Conservation (phyloP, 805 yeast genomes). For the Tetrapisispora nanseiensis region DNA sequence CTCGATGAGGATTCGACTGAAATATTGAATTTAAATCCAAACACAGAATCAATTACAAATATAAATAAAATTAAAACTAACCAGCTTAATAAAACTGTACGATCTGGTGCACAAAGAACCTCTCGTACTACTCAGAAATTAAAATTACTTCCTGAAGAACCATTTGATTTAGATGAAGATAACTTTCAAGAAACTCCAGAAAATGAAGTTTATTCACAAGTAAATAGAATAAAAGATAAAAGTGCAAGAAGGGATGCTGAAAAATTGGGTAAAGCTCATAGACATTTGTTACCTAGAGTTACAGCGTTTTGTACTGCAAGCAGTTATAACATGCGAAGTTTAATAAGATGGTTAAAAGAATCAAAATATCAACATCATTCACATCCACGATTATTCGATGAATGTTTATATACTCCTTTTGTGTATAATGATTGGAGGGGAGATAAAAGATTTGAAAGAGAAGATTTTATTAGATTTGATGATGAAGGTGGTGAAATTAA, state of each 20-base stretch:
- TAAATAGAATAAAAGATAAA: conserved; percentile 69
- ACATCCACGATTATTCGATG: conserved; percentile 83
- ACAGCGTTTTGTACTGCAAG: conserved; percentile 97
- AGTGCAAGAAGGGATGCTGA: conserved; percentile 93
- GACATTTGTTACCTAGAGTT: conserved; percentile 81
- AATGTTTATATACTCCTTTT: conserved; percentile 89
- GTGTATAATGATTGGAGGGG: conserved; percentile 70
- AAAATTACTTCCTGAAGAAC: conserved; percentile 59
- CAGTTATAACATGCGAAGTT: conserved; percentile 78
- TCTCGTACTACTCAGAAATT: conserved; percentile 67
- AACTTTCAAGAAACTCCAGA: conserved; percentile 11
- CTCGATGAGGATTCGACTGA: no score
- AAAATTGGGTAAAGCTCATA: conserved; percentile 63
- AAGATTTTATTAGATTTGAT: conserved; percentile 57
- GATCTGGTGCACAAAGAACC: conserved; percentile 57
- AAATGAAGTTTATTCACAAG: conserved; percentile 71
- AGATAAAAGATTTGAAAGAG: conserved; percentile 34
- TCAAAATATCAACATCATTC: conserved; percentile 64
- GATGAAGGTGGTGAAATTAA: conserved; percentile 95
- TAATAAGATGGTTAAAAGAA: conserved; percentile 76
- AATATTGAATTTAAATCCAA: no score
- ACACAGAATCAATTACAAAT: not conserved
- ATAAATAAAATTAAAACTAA: not conserved
- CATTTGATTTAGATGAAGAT: conserved; percentile 20
- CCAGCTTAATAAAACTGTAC: not conserved